Base-by-base conservation (phyloP, 1,139 yeast genomes). In the Debaryomyces nepalensis region DNA sequence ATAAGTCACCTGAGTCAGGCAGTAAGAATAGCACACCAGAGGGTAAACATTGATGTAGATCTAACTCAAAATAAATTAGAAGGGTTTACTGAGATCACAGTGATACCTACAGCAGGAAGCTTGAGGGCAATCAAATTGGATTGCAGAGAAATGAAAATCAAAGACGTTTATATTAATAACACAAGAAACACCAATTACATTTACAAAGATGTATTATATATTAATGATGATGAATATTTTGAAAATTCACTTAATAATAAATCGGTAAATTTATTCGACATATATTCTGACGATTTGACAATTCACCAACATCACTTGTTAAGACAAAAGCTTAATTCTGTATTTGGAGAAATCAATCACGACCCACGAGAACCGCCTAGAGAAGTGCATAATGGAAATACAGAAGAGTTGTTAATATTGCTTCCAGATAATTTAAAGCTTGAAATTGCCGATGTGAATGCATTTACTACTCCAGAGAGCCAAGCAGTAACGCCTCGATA, bases 61-160 rank as follows among this genome's bases (percentile, higher is more conserved):
- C 63, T 86, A 32, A 74, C 82, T 15, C 64, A 68, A 30, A 75
- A 77, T 45, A 56, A 63, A 16, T 63, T 84, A 8, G 63, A 64
- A n/a, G 99, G 98, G 10, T 75, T 79, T 52, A 89, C 98, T 0
- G 97, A 90, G 58, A 67, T 93, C 26, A 85, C 95, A 2, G 70
- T 91, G 10, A 69, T 87, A 16, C 97, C 98, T 0, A 69, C 82
- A 2, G 80, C 83, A 14, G 77, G 80, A 8, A 61, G 70, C 1
- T 65, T 91, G 33, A 79, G 78, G 41, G 69, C 71, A 10, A 71
- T 93, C 23, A 78, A 79, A 42, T 68, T 93, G 41, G 98, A 93
- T 60, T 88, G 96, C 49, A 80, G 97, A 44, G 91, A 88, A 46
- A 77, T 89, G 66, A 69, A 68, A 36, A 79, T 91, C 31, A 74